Evolutionary conservation across 768 basidiomycete species (phyloP), one percentile per base, ranked within the genome.

Genomic region (Leccinum variicolor): DNA sequence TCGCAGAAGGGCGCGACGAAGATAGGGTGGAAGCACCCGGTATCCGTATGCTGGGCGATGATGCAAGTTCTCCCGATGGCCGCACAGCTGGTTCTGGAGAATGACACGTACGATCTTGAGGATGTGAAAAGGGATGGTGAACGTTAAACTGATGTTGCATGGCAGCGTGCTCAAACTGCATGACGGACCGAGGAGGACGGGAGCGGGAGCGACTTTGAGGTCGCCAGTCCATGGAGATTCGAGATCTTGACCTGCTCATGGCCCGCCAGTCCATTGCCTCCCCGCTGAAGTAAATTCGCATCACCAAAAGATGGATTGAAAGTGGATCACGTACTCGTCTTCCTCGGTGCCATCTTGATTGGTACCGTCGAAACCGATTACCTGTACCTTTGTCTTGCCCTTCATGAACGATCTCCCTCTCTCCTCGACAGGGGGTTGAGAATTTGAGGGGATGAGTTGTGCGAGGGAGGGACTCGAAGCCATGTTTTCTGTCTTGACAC

Each of bases 211-310:
- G 85, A 73, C 84, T 86, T 53, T 85, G 75, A 33, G 90, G 86
- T 56, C 87, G 79, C 93, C 93, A 94, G 71, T 95, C 93, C 90
- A 95, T 93, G 21, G 90, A 87, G 64, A 88, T 87, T 23, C 94
- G 84, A 14, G 94, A 95, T 65, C 93, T 83, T 25, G 94, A 96
- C 61, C 94, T 82, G 73, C 92, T 94, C 70, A 93, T 85, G 31
- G 90, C 86, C 50, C 93, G 81, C 94, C 94, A 97, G 68, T 96
- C 94, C 94, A 97, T 97, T 26, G 85, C 75, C 47, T 82, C 81
- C 54, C 78, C 76, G 58, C 86, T 66, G 54, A 47, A 59, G 56
- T 53, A 59, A 57, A 58, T 66, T 69, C 39, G 65, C 62, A 59
- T 70, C 66, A 64, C 62, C 57, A 61, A 61, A 56, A 53, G 52